These are phyloP conservation scores for Spatholobus suberectus DNA, from an alignment of 306 rosid species.

Conservation along the genomic window DNA sequence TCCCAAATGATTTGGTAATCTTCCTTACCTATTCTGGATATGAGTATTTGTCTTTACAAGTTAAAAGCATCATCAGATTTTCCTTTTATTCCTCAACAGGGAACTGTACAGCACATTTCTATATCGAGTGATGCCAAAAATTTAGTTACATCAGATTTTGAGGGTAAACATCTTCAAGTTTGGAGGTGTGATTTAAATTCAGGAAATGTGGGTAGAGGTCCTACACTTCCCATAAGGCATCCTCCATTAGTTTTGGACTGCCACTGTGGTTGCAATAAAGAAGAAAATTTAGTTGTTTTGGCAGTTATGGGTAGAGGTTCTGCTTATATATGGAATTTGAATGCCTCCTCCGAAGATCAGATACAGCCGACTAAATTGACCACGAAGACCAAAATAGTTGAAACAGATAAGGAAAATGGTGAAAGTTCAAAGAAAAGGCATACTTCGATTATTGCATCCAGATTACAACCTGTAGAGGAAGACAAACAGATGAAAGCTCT, in stretches of 20 bases:
- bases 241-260: constrained; percentile 54
- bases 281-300: constrained; percentile 47
- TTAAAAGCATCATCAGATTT: constrained; percentile 29
- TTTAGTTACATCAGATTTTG: constrained; percentile 56
- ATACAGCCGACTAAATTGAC: constrained; percentile 50
- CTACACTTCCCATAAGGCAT: constrained; percentile 58
- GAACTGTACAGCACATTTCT: constrained; percentile 45
- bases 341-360: constrained; percentile 44
- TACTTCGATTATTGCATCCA: constrained; percentile 50
- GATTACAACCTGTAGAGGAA: constrained; percentile 46
- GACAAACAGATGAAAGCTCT: constrained; percentile 48
- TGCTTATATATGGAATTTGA: constrained; percentile 52
- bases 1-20: constrained; percentile 54
- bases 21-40: constrained; percentile 22
- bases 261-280: constrained; percentile 46
- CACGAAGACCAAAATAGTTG: constrained; percentile 34
- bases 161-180: constrained; percentile 57
- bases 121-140: constrained; percentile 53
- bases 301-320: constrained; percentile 53
- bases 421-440: constrained; percentile 48
- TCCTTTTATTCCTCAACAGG: constrained; percentile 46
- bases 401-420: constrained; percentile 42
- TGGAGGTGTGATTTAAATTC: constrained; percentile 61
- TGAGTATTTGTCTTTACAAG: constrained; percentile 30
- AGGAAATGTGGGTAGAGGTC: constrained; percentile 51